A percentile compares a stretch with the other conserved stretches of the same genome.
Evolutionary conservation across 257 asterid species (phyloP).

Genomic region (Ophiorrhiza pumila): DNA sequence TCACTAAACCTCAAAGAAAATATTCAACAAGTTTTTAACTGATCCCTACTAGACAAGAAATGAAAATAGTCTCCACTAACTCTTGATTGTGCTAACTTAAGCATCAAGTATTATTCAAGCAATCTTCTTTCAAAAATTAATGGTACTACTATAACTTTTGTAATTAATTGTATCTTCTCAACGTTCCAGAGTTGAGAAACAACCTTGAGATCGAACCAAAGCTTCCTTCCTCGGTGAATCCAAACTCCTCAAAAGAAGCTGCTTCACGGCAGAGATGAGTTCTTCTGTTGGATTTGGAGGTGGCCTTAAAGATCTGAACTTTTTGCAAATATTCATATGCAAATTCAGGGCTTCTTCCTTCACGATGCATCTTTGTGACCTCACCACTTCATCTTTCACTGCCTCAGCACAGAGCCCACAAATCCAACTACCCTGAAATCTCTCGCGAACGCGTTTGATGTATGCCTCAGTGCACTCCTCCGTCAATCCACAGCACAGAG

Average conservation of each 20-base stretch:
- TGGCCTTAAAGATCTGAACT: slow-evolving; percentile 49
- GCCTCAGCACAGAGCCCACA: slow-evolving; percentile 89
- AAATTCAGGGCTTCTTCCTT: slow-evolving; percentile 59
- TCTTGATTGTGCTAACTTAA: no score
- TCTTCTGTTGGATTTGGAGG: slow-evolving; percentile 51
- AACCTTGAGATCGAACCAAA: no score
- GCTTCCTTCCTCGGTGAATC: no score
- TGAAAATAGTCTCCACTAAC: no score
- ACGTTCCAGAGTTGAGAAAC: no score
- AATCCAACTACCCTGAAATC: slow-evolving; percentile 65
- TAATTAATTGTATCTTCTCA: no score
- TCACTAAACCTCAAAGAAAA: no score
- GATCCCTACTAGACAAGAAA: no score
- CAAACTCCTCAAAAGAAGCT: no score
- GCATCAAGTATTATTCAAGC: slow-evolving; percentile 12
- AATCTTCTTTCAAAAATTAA: no score
- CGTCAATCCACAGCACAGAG: slow-evolving; percentile 73
- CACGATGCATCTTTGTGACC: slow-evolving; percentile 44
- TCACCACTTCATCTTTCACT: slow-evolving; percentile 58
- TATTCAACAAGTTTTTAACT: no score
- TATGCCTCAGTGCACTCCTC: slow-evolving; percentile 80
- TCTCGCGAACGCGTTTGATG: slow-evolving; percentile 42
- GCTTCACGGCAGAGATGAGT: slow-evolving; percentile 62
- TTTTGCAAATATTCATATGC: slow-evolving; percentile 66
- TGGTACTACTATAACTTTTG: no score